Conservation (phyloP, 108 stramenopile genomes). For the Asterionellopsis glacialis region DNA sequence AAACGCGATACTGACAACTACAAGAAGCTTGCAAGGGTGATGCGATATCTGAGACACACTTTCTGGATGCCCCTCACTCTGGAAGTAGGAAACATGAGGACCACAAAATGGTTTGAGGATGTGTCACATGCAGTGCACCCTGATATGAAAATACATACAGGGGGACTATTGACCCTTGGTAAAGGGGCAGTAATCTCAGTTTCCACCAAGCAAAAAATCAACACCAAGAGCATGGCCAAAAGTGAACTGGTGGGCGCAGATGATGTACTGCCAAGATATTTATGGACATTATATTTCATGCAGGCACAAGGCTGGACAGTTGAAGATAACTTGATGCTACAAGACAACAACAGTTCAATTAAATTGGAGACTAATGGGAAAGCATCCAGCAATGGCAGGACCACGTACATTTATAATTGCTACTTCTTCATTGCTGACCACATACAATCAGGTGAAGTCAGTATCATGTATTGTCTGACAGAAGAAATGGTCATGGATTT, state of each 20-base stretch:
- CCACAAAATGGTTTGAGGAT: constrained; percentile 42
- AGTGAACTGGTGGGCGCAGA: constrained; percentile 22
- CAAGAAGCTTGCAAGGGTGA: constrained; percentile 27
- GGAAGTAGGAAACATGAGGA: neutral
- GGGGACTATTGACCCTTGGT: constrained; percentile 34
- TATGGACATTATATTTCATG: no score
- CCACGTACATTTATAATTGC: neutral
- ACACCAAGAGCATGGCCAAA: constrained; percentile 30
- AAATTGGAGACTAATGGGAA: neutral
- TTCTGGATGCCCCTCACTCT: constrained; percentile 7
- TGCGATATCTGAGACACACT: constrained; percentile 34
- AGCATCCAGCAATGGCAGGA: constrained; percentile 17
- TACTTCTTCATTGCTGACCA: constrained; percentile 40
- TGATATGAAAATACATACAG: constrained; percentile 45
- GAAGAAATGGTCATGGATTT: constrained; percentile 23
- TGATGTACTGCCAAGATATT: no score
- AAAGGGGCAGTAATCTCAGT: neutral
- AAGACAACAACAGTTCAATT: constrained; percentile 51
- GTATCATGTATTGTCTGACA: constrained; percentile 25
- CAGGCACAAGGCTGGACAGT: no score
- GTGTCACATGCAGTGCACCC: constrained; percentile 40
- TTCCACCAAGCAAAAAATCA: constrained; percentile 35
- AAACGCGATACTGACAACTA: constrained; percentile 35
- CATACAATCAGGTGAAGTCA: constrained; percentile 21
- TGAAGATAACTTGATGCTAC: constrained; percentile 12